Evolutionary conservation across 1,139 yeast genomes (phyloP), one percentile per base, ranked within the genome.

Genomic region (Lodderomyces orthopsilosis): DNA sequence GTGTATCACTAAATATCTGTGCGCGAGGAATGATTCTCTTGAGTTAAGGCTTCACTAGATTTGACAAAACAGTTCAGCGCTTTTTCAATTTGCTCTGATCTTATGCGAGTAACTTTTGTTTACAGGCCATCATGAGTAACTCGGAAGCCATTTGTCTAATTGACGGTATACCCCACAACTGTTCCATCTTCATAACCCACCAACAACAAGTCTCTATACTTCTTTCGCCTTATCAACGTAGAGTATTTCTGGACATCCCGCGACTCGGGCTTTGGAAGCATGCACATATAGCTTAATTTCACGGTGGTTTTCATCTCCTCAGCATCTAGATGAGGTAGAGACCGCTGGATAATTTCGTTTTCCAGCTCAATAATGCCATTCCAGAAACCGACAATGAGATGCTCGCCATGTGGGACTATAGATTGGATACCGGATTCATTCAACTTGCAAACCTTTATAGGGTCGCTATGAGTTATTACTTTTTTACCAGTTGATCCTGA

Each of bases 401-500:
- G 36, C 7, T 45, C 42, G n/a, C 42, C 32, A 3, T 40, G 36
- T 6, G 48, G 37, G 12, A 49, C 37, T 27, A 62, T 53, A 1
- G 58, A 46, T 40, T 52, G 65, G 21, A 55, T 53, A 1, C 68
- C 68, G 3, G 51, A 49, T 32, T 54, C 46, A n/a, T 51, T 52
- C 7, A 58, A 44, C 35, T 53, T 57, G 13, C 47, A 30, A 3
- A 37, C 38, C 8, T 41, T 37, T 2, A 43, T 19, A 4, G 47
- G 42, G 4, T 37, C 27, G n/a, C 18, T 17, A 49, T 69, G 74
- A 3, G 65, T 40, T 2, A 58, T 44, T 1, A 75, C 40, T 37
- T 57, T 58, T 32, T 70, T 68, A 33, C 61, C 58, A 0, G 75
- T 58, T 24, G 84, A 77, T 0, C 82, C 77, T 1, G 75, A 65